Percentiles rank a stretch among this genome's conserved stretches.
Conservation (phyloP, 225 moss, liverwort and hornwort genomes). For the Pleurozium schreberi region DNA sequence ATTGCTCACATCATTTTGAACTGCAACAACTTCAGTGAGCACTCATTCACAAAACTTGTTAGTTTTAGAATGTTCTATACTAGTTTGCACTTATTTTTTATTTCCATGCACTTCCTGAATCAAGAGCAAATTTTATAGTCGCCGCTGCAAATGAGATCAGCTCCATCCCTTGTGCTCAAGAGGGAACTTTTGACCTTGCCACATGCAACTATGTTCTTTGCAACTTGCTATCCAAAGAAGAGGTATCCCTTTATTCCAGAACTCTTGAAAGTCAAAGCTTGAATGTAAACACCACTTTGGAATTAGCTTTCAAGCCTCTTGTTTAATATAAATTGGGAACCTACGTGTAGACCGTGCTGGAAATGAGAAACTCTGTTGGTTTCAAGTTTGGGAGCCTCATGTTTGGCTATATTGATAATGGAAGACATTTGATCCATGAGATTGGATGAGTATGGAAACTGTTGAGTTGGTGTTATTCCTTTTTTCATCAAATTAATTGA, state of each 20-base stretch:
- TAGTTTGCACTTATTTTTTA: background rate
- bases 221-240: constrained; percentile 11
- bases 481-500: background rate
- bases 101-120: background rate
- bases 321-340: background rate
- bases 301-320: background rate
- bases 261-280: background rate
- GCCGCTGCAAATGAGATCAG: background rate
- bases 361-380: background rate
- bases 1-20: background rate
- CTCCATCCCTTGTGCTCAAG: background rate
- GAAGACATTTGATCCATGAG: background rate
- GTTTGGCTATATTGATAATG: background rate
- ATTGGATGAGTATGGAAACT: background rate
- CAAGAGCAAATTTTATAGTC: background rate
- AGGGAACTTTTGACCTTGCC: constrained; percentile 8
- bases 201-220: constrained; percentile 1
- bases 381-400: background rate
- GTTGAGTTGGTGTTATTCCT: background rate
- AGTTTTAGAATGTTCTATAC: background rate
- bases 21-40: background rate
- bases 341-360: background rate
- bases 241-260: background rate
- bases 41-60: background rate
- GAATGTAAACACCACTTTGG: background rate